These are phyloP conservation scores for Peribolospora baueri DNA, from an alignment of 768 basidiomycete species.

Conservation along the genomic window DNA sequence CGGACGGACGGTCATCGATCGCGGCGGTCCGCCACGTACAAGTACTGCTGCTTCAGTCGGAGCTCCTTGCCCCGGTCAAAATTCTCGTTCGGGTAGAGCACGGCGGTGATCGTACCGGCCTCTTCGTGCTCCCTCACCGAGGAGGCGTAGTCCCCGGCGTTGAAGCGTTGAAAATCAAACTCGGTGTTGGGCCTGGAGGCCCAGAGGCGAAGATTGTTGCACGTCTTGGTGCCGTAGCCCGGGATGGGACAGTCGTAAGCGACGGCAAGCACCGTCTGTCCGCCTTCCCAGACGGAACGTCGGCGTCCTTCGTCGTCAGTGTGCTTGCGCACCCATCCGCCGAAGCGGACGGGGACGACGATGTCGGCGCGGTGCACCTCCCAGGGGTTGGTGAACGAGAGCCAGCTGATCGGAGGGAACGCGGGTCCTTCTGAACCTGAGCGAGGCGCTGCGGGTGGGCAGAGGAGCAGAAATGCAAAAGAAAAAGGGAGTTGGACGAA, in stretches of 20 bases:
- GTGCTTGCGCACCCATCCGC: neutral
- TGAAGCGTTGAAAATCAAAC: slow-evolving; percentile 87
- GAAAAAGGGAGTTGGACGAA: neutral
- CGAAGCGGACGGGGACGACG: slow-evolving; percentile 37
- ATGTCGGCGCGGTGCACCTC: slow-evolving; percentile 3
- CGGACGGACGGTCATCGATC: no score
- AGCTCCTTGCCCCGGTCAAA: slow-evolving; percentile 20
- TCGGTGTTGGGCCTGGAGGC: slow-evolving; percentile 54
- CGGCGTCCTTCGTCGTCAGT: slow-evolving; percentile 15
- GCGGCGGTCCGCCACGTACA: slow-evolving; percentile 20
- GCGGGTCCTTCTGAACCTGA: no score
- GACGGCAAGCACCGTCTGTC: slow-evolving; percentile 76
- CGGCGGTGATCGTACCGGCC: slow-evolving; percentile 69
- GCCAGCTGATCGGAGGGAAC: no score
- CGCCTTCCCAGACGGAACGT: slow-evolving; percentile 32
- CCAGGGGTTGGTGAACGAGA: no score
- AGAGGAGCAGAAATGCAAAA: no score
- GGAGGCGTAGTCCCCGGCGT: slow-evolving; percentile 79
- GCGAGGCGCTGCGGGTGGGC: no score
- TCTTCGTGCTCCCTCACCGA: slow-evolving; percentile 71
- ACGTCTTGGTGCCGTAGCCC: slow-evolving; percentile 48
- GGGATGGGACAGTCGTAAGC: slow-evolving; percentile 93
- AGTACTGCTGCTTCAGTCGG: slow-evolving; percentile 87
- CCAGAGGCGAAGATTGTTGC: slow-evolving; percentile 54
- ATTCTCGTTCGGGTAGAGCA: slow-evolving; percentile 92